A percentile compares a stretch with the other conserved stretches of the same genome.
Evolutionary conservation across 257 asterid species (phyloP).

Genomic region (Salvia rosmarinus): DNA sequence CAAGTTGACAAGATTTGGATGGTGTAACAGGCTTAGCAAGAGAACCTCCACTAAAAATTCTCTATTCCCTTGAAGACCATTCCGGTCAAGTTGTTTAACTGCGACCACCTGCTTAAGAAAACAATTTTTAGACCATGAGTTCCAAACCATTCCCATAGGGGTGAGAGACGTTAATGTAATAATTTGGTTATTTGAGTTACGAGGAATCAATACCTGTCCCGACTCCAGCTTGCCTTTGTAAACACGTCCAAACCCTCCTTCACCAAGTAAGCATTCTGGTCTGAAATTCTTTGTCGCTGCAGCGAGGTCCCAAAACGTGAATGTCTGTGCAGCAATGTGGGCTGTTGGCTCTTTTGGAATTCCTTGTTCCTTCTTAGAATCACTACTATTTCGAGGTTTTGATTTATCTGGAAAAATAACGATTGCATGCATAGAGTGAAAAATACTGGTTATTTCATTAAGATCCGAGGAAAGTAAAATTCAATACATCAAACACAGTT

Average conservation of each 20-base stretch:
- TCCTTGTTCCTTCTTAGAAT: conserved; percentile 68
- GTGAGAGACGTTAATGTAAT: neutral
- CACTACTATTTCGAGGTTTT: conserved; percentile 60
- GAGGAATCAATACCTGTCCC: conserved; percentile 63
- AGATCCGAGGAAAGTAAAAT: too few relatives aligned
- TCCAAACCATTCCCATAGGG: neutral
- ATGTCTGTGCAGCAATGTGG: conserved; percentile 90
- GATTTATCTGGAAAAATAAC: conserved; percentile 54
- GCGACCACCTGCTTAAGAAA: conserved; percentile 75
- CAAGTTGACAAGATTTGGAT: conserved; percentile 91
- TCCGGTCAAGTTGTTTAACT: conserved; percentile 91
- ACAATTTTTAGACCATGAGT: conserved; percentile 30
- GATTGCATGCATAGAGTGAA: conserved; percentile 4
- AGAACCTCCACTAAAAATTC: conserved; percentile 98
- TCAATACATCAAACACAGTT: too few relatives aligned
- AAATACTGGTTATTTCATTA: neutral
- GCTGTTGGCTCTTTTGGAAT: conserved; percentile 70
- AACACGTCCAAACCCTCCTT: conserved; percentile 98
- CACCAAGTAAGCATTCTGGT: conserved; percentile 84
- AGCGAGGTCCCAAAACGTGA: conserved; percentile 97
- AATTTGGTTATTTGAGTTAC: conserved; percentile 3
- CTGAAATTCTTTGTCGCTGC: conserved; percentile 90
- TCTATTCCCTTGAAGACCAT: conserved; percentile 94
- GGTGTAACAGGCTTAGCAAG: conserved; percentile 97
- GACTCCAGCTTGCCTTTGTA: conserved; percentile 86